Evolutionary conservation across 805 yeast genomes (phyloP), one percentile per base, ranked within the genome.

Genomic region (Lipomyces yamadae): DNA sequence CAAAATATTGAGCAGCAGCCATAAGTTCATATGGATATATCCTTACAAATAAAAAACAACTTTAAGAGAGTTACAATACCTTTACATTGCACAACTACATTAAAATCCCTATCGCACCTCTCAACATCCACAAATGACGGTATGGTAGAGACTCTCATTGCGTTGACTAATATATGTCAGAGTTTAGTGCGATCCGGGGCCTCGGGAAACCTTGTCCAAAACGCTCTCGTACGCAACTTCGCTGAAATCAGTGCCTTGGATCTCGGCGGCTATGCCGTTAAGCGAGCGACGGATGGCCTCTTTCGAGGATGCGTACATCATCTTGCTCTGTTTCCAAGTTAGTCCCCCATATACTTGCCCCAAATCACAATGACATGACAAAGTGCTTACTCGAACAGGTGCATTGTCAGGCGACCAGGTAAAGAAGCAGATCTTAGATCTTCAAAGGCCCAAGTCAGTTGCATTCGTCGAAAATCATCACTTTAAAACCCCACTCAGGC

Each of bases 401-500:
- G 98, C 97, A 70, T 96, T 91, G 79, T 95, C 99, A 76, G 99
- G 99, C 70, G 98, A 88, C 99, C 99, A 95, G 73, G 95, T 90
- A 83, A 78, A 85, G 78, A 87, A 87, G 67, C 86, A 84, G 73
- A 87, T 85, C 84, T 87, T 87, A 77, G 84, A 81, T 78, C 86
- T 76, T 55, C n/a, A 54, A 24, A 15, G 1, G 24, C 35, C 56
- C 37, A 39, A 58, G 10, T 32, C 39, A 50, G 48, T 2, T 4
- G 24, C 24, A 24, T 6, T 15, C 10, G n/a, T 33, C 33, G 18
- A 15, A 13, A 24, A 24, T 24, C 48, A n/a, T 15, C 18, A 39
- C 53, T 24, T 39, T 29, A 6, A 59, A 5, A 34, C 37, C 32
- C 34, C 39, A 39, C 30, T 18, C 42, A 15, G 83, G 70, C 87